These are phyloP conservation scores for Amylocystis lapponica DNA, from an alignment of 768 basidiomycete genomes.

Conservation along the genomic window DNA sequence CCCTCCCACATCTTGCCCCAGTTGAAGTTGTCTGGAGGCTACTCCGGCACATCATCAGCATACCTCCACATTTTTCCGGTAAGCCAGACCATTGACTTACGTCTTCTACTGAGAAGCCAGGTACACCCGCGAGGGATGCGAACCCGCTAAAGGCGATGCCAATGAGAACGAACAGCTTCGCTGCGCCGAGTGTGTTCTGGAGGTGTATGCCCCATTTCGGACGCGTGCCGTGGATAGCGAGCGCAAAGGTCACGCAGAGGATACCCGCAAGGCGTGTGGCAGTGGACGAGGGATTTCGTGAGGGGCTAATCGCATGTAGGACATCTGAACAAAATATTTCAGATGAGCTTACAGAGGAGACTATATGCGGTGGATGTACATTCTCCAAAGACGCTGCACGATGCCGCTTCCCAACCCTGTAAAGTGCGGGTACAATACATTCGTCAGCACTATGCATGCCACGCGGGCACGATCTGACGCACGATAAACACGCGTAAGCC, in stretches of 20 bases:
- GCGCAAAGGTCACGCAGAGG: slow-evolving; percentile 48
- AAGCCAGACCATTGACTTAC: slow-evolving; percentile 27
- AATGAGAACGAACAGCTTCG: slow-evolving; percentile 53
- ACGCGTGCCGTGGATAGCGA: slow-evolving; percentile 50
- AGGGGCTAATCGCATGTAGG: slow-evolving; percentile 43
- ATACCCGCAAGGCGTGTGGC: slow-evolving; percentile 51
- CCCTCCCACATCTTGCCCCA: slow-evolving; percentile 65
- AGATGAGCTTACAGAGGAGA: not conserved
- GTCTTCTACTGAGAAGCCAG: slow-evolving; percentile 44
- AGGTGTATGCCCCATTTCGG: slow-evolving; percentile 52
- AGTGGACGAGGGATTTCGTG: slow-evolving; percentile 39
- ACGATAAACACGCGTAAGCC: slow-evolving; percentile 55
- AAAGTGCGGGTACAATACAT: not conserved
- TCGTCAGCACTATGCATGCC: too few species aligned
- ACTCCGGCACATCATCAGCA: not conserved
- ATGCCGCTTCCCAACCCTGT: slow-evolving; percentile 55
- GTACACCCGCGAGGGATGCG: slow-evolving; percentile 41
- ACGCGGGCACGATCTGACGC: slow-evolving; percentile 14
- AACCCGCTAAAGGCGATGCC: slow-evolving; percentile 50
- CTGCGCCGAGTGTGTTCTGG: slow-evolving; percentile 57
- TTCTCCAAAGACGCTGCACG: slow-evolving; percentile 66
- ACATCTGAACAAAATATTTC: slow-evolving; percentile 39
- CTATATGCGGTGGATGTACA: slow-evolving; percentile 33
- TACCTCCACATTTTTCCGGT: not conserved
- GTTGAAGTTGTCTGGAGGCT: slow-evolving; percentile 47